Evolutionary conservation across 2,329 filamentous ascomycete genomes (phyloP), one percentile per base, ranked within the genome.

Genomic region (Epicoccum sorghinum): DNA sequence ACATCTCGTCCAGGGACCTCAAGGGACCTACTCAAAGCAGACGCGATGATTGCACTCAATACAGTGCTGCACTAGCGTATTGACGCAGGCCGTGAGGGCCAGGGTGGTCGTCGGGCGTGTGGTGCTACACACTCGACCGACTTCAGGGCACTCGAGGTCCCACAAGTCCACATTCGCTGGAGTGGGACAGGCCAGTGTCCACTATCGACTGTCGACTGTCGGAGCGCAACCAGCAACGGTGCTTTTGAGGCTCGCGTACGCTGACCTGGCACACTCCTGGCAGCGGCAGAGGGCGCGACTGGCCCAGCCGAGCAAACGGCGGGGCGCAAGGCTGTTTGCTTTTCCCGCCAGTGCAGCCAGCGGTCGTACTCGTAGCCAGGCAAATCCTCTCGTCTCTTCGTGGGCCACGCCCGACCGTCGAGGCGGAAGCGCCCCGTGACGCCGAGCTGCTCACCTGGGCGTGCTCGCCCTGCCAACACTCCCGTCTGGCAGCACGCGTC

Each of bases 1-100:
- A 48, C 49, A 38, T 35, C 27, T 29, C 27, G 27, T 29, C 6
- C 27, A 29, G 27, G 18, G 18, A 18, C 18, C 27, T 7, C 24
- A 47, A 48, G 45, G 37, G 42, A 46, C 35, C 51, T 44, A 23
- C 47, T 49, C 38, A 33, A 51, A 55, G 53, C 37, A 41, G 43
- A 42, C 24, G 32, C 45, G 57, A 56, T 47, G 32, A 40, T 38
- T 46, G 29, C 32, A 57, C 48, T 63, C 56, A 61, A 56, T 58
- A 59, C 55, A 52, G 54, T 36, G 49, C 40, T 48, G 57, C 60
- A 47, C 60, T 60, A 62, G 58, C 53, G 55, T 42, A 40, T 48
- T 47, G 51, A 45, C 40, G 32, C 51, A 49, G 59, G 57, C 37
- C 24, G 32, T 36, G 43, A 47, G 32, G 13, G 43, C 49, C 43